Evolutionary conservation across 2,329 filamentous ascomycete species (phyloP).

Genomic region (Penicillium sp.): DNA sequence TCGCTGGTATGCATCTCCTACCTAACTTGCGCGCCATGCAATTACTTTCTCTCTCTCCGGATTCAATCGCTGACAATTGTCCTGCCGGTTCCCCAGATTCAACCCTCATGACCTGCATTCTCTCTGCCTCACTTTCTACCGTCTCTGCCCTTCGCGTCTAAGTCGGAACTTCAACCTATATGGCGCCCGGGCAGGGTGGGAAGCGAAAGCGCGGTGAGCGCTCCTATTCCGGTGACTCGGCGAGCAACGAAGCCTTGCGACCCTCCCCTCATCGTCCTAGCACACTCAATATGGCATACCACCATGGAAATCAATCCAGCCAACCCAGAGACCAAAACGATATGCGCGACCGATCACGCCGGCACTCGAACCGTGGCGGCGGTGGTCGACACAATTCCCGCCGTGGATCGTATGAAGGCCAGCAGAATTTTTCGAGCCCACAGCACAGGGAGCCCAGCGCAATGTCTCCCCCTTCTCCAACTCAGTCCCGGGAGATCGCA

Average conservation of each 20-base stretch:
- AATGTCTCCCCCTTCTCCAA: conserved; percentile 32
- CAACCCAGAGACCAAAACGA: conserved; percentile 38
- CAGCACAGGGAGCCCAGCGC: conserved; percentile 24
- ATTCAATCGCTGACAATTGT: conserved; percentile 14
- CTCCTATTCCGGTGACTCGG: conserved; percentile 44
- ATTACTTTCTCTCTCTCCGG: not conserved
- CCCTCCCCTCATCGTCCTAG: conserved; percentile 49
- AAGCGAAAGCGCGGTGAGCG: conserved; percentile 57
- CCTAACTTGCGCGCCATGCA: not conserved
- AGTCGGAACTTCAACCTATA: conserved; percentile 34
- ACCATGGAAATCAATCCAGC: conserved; percentile 38
- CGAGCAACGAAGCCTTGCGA: conserved; percentile 37
- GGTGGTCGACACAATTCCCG: conserved; percentile 33
- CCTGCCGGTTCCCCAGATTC: conserved; percentile 13
- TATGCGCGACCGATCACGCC: conserved; percentile 37
- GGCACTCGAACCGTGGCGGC: conserved; percentile 39
- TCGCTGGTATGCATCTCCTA: conserved; percentile 15
- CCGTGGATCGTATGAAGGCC: conserved; percentile 36
- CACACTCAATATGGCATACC: conserved; percentile 53
- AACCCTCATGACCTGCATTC: conserved; percentile 33
- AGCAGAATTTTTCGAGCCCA: conserved; percentile 34
- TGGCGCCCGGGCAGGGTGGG: conserved; percentile 50
- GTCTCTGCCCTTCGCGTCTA: conserved; percentile 27
- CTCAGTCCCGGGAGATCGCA: conserved; percentile 27
- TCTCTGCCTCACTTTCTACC: conserved; percentile 26